Percentiles rank a stretch among this genome's conserved stretches.
Evolutionary conservation across 2,329 filamentous ascomycete genomes (phyloP).

Genomic region (Curvularia eragrostidis): DNA sequence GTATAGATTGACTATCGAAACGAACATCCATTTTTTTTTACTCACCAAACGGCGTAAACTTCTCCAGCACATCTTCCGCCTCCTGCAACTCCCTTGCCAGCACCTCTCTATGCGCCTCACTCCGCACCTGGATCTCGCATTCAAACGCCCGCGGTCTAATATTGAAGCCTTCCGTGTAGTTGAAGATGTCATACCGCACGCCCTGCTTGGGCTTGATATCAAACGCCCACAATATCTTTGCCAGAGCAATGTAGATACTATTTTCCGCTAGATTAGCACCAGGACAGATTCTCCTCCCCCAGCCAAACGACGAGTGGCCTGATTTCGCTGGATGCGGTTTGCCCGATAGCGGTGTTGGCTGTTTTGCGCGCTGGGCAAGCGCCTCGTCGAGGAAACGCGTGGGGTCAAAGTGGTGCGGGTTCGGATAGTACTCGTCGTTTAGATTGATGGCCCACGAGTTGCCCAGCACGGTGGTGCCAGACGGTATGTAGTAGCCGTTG

Average conservation of each 20-base stretch:
- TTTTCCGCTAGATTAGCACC: conserved; percentile 43
- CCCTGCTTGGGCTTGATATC: conserved; percentile 44
- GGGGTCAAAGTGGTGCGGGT: conserved; percentile 52
- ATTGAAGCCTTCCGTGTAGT: conserved; percentile 53
- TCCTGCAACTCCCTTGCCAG: conserved; percentile 39
- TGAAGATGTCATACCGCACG: conserved; percentile 48
- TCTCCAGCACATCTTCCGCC: conserved; percentile 43
- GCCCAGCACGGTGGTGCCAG: conserved; percentile 55
- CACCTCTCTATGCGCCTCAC: conserved; percentile 38
- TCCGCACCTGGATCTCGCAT: conserved; percentile 45
- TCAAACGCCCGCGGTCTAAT: conserved; percentile 48
- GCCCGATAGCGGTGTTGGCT: conserved; percentile 21
- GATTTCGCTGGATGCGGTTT: conserved; percentile 40
- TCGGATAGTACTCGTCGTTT: conserved; percentile 51
- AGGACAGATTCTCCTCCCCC: conserved; percentile 45
- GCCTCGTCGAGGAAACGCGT: conserved; percentile 47
- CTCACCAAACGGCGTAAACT: conserved; percentile 43
- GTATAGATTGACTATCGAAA: background rate
- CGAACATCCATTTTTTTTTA: background rate
- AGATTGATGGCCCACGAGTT: conserved; percentile 56
- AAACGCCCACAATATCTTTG: conserved; percentile 47
- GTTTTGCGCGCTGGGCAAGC: conserved; percentile 27
- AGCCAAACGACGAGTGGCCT: conserved; percentile 47
- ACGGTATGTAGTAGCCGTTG: conserved; percentile 58
- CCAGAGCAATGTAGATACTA: conserved; percentile 42